Percentiles rank a stretch among this genome's conserved stretches.
Evolutionary conservation across 805 yeast species (phyloP).

Genomic region (Spathaspora girioi): DNA sequence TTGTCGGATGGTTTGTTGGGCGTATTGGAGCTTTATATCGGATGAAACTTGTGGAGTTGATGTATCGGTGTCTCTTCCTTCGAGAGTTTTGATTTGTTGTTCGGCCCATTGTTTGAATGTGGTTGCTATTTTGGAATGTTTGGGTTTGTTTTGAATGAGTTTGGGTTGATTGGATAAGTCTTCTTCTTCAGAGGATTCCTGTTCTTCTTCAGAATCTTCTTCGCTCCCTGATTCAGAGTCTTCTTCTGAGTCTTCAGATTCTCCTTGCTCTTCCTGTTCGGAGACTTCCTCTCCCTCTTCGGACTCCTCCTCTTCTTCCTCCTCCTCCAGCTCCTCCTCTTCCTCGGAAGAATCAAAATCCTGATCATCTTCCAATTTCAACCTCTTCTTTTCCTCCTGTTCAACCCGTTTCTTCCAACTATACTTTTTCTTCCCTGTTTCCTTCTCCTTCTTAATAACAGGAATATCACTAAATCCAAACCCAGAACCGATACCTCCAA

Average conservation of each 20-base stretch:
- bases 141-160: conserved; percentile 37
- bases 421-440: conserved; percentile 47
- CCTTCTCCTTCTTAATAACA: conserved; percentile 37
- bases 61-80: conserved; percentile 49
- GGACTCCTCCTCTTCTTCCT: conserved; percentile 10
- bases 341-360: conserved; percentile 48
- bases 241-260: conserved; percentile 18
- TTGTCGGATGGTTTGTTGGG: conserved; percentile 52
- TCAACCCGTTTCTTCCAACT: conserved; percentile 60
- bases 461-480: conserved; percentile 62
- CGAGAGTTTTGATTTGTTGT: conserved; percentile 58
- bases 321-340: conserved; percentile 12
- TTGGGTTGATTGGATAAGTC: conserved; percentile 16
- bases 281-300: conserved; percentile 13
- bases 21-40: conserved; percentile 40
- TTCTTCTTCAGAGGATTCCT: conserved; percentile 6
- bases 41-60: conserved; percentile 40
- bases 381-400: conserved; percentile 33
- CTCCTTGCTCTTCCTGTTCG: too few relatives aligned
- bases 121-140: conserved; percentile 40
- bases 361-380: conserved; percentile 53
- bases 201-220: conserved; percentile 28
- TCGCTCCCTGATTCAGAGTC: conserved; percentile 25
- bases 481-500: conserved; percentile 63
- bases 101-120: conserved; percentile 90